These are phyloP conservation scores for Penstemon newberryi DNA, from an alignment of 257 asterid genomes.

Conservation along the genomic window DNA sequence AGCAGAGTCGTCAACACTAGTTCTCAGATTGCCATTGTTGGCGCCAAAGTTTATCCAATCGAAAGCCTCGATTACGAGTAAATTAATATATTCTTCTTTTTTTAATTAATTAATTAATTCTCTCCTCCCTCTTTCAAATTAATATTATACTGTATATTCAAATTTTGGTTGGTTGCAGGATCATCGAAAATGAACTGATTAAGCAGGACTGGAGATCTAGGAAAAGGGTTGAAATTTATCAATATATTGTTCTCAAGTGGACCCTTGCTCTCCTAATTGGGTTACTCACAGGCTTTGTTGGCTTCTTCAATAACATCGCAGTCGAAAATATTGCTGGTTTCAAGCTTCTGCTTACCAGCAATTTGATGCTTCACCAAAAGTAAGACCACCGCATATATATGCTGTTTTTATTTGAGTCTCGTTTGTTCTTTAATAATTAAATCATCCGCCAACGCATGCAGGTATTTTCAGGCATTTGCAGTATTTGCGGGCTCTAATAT, in stretches of 20 bases:
- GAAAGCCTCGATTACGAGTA: conserved; percentile 96
- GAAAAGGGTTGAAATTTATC: conserved; percentile 68
- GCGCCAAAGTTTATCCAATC: conserved; percentile 69
- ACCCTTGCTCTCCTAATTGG: conserved; percentile 92
- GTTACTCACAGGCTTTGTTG: conserved; percentile 71
- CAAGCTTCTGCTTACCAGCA: conserved; percentile 65
- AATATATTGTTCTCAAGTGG: conserved; percentile 87
- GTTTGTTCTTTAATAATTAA: too few relatives aligned
- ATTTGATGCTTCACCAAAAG: conserved; percentile 67
- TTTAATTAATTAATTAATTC: too few relatives aligned
- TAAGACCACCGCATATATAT: conserved; percentile 34
- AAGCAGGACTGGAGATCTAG: conserved; percentile 98
- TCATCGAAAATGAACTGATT: conserved; percentile 81
- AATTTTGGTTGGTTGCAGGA: conserved; percentile 51
- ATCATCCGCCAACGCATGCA: conserved; percentile 31
- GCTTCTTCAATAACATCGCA: conserved; percentile 77
- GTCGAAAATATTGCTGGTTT: conserved; percentile 94
- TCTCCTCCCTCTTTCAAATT: too few relatives aligned
- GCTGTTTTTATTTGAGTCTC: too few relatives aligned
- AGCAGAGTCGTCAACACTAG: conserved; percentile 65
- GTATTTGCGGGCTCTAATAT: conserved; percentile 68
- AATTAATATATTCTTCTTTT: not conserved
- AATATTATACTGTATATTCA: conserved; percentile 16
- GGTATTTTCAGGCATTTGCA: conserved; percentile 60
- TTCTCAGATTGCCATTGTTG: conserved; percentile 84